These are phyloP conservation scores for Elongisporangium anandrum DNA, from an alignment of 352 stramenopile species.

Conservation along the genomic window DNA sequence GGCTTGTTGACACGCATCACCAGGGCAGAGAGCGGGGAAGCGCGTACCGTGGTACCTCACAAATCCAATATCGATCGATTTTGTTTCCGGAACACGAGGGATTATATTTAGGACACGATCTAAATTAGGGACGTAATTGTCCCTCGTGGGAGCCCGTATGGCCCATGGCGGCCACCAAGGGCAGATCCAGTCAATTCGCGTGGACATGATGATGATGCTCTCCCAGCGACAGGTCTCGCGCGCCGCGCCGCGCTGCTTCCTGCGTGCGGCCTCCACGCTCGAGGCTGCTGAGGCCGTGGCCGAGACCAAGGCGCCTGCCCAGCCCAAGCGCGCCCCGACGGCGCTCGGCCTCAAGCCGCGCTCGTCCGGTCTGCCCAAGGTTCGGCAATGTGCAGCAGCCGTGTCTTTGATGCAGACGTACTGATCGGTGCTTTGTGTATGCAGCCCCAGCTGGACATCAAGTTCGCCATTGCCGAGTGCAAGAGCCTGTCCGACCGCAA, in stretches of 20 bases:
- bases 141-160: neutral
- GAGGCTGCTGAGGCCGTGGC: constrained; percentile 4
- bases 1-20: neutral
- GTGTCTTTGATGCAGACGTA: constrained; percentile 6
- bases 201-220: constrained; percentile 20
- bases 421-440: constrained; percentile 1
- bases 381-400: constrained; percentile 11
- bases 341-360: constrained; percentile 64
- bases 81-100: neutral
- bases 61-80: neutral
- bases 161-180: neutral
- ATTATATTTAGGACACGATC: neutral
- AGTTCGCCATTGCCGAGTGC: constrained; percentile 47
- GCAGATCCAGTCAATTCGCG: constrained; percentile 3
- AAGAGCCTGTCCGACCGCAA: constrained; percentile 65
- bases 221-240: constrained; percentile 21
- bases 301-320: constrained; percentile 5
- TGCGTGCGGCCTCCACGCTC: constrained; percentile 41
- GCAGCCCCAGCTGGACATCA: constrained; percentile 56
- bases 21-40: neutral
- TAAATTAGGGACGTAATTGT: neutral
- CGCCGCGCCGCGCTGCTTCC: constrained; percentile 25
- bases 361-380: constrained; percentile 42
- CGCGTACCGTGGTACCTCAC: neutral
- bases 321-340: constrained; percentile 44